These are phyloP conservation scores for Puccinia coronata DNA, from an alignment of 1,284 basidiomycete species.

Conservation along the genomic window DNA sequence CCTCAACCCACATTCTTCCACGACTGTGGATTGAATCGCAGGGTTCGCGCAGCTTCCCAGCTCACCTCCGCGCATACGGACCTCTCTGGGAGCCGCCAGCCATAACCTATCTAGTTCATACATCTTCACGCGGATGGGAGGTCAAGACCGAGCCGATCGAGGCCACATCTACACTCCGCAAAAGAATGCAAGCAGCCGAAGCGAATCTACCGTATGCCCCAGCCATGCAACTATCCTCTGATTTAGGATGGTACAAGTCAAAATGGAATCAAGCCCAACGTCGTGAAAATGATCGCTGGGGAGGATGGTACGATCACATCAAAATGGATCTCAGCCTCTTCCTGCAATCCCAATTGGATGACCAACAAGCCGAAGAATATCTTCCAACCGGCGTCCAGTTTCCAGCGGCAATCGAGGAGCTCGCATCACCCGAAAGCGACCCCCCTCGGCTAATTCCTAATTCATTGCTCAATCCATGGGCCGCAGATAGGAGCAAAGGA, in stretches of 20 bases:
- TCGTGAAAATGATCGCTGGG: slow-evolving; percentile 50
- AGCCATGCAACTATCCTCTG: slow-evolving; percentile 71
- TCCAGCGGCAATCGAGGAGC: slow-evolving; percentile 39
- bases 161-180: neutral
- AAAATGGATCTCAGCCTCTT: slow-evolving; percentile 9
- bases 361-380: slow-evolving; percentile 62
- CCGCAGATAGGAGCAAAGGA: neutral
- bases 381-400: slow-evolving; percentile 34
- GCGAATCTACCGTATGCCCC: slow-evolving; percentile 70
- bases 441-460: slow-evolving; percentile 22
- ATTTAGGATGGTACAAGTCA: slow-evolving; percentile 72
- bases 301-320: slow-evolving; percentile 52
- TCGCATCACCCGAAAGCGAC: neutral
- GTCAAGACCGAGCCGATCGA: neutral
- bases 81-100: slow-evolving; percentile 43
- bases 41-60: slow-evolving; percentile 21
- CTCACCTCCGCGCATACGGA: slow-evolving; percentile 29
- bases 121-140: slow-evolving; percentile 13
- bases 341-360: slow-evolving; percentile 65
- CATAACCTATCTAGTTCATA: slow-evolving; percentile 20
- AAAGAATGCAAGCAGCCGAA: slow-evolving; percentile 37
- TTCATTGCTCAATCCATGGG: slow-evolving; percentile 5
- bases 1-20: neutral
- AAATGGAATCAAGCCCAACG: slow-evolving; percentile 63
- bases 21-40: slow-evolving; percentile 21